phyloP scores from a whole-genome alignment of 208 protist species.

The Leishmania arabica region DNA sequence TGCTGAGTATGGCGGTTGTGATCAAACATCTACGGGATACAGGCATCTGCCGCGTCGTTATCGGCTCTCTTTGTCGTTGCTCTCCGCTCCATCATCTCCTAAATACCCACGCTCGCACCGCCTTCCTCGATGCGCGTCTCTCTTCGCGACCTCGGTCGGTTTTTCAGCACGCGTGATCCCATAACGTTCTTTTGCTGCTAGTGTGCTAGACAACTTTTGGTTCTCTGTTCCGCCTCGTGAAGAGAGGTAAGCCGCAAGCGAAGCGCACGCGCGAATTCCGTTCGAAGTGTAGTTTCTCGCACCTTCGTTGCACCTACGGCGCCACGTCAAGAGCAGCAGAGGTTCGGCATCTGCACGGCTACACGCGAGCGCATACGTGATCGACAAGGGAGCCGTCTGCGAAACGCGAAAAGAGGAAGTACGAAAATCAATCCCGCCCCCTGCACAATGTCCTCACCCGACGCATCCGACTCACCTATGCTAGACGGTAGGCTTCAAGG shows the following conservation, averaged over 20 bases:
- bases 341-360: background rate
- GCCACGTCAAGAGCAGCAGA: background rate
- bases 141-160: background rate
- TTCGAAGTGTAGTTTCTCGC: background rate
- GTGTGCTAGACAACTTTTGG: background rate
- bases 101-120: background rate
- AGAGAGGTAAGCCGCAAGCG: background rate
- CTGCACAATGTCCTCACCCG: background rate
- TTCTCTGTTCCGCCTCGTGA: background rate
- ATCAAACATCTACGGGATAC: background rate
- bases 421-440: background rate
- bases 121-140: background rate
- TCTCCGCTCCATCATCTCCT: background rate
- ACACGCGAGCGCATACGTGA: background rate
- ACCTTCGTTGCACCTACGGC: background rate
- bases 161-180: background rate
- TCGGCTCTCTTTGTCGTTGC: background rate
- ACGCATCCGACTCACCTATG: background rate
- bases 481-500: background rate
- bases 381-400: background rate
- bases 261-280: background rate
- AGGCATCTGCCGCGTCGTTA: background rate
- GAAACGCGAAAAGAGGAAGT: background rate
- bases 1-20: background rate
- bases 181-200: background rate